Conservation (phyloP, 106 monocot species). For the Dendrobium chrysotoxum region DNA sequence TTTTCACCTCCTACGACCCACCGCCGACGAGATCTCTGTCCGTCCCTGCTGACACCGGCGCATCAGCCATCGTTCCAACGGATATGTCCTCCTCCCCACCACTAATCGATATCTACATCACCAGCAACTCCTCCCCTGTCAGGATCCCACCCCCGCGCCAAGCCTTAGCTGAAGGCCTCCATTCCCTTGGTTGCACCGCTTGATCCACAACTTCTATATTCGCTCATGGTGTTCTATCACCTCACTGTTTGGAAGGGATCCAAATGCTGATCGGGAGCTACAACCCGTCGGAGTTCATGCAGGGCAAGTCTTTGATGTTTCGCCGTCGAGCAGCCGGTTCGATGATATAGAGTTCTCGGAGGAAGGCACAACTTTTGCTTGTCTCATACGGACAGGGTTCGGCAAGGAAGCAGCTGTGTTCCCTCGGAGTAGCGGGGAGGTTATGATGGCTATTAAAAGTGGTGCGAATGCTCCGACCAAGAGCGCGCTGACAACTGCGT, state of each 20-base stretch:
- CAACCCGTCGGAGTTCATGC: conserved; percentile 45
- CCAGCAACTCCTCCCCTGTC: conserved; percentile 52
- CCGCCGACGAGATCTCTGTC: conserved; percentile 1
- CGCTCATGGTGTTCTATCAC: conserved; percentile 11
- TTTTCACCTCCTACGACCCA: conserved; percentile 13
- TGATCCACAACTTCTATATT: conserved; percentile 10
- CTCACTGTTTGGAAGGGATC: conserved; percentile 14
- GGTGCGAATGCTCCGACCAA: conserved; percentile 6
- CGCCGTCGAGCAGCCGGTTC: conserved; percentile 43
- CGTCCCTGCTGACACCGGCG: conserved; percentile 5
- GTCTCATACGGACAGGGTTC: conserved; percentile 10
- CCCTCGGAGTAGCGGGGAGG: conserved; percentile 38
- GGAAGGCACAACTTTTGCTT: conserved; percentile 19
- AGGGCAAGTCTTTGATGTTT: conserved; percentile 1
- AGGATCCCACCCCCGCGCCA: conserved; percentile 85
- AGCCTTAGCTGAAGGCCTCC: conserved; percentile 19
- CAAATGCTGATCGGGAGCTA: conserved; percentile 41
- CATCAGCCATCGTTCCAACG: neutral
- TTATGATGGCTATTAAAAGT: conserved; percentile 19
- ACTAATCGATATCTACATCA: conserved; percentile 14
- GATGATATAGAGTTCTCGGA: conserved; percentile 40
- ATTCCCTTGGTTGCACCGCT: neutral
- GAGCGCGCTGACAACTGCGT: conserved; percentile 44
- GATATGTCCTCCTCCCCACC: conserved; percentile 7
- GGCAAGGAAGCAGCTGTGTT: conserved; percentile 32